A percentile compares a stretch with the other conserved stretches of the same genome.
Conservation (phyloP, 2,329 filamentous ascomycete species). For the Colletotrichum sp. region DNA sequence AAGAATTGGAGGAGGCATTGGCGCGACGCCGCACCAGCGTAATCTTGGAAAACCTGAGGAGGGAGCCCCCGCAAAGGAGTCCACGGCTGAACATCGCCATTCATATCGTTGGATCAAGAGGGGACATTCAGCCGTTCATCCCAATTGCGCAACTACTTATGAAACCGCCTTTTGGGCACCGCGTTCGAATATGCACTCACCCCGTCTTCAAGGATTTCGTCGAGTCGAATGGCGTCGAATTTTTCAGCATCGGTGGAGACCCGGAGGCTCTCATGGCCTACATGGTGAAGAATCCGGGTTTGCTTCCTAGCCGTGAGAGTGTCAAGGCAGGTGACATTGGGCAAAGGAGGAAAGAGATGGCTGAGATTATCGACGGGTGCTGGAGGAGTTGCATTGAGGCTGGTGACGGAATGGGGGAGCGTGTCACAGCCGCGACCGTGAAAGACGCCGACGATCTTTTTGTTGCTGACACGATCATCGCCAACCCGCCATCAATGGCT, state of each 20-base stretch:
- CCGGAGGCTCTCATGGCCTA: conserved; percentile 52
- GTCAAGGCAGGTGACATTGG: conserved; percentile 40
- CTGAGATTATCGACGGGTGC: conserved; percentile 39
- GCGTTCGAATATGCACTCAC: conserved; percentile 63
- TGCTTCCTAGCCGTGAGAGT: conserved; percentile 40
- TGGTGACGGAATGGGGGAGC: conserved; percentile 33
- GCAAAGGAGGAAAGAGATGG: conserved; percentile 38
- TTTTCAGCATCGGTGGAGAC: conserved; percentile 62
- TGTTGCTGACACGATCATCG: conserved; percentile 59
- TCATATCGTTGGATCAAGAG: conserved; percentile 35
- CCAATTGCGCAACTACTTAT: conserved; percentile 54
- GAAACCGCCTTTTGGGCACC: conserved; percentile 48
- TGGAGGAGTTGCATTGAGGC: conserved; percentile 43
- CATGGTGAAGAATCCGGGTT: conserved; percentile 44
- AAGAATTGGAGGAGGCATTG: neutral
- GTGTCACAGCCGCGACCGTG: conserved; percentile 30
- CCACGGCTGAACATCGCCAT: conserved; percentile 35
- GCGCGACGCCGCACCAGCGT: conserved; percentile 1
- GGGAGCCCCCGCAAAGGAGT: neutral
- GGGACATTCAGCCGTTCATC: conserved; percentile 57
- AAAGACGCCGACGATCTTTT: conserved; percentile 41
- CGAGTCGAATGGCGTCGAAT: conserved; percentile 55
- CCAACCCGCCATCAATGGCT: conserved; percentile 57
- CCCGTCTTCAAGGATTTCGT: conserved; percentile 59
- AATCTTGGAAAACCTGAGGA: neutral